phyloP scores from a whole-genome alignment of 306 rosid species.

The Prunus fruticosa region DNA sequence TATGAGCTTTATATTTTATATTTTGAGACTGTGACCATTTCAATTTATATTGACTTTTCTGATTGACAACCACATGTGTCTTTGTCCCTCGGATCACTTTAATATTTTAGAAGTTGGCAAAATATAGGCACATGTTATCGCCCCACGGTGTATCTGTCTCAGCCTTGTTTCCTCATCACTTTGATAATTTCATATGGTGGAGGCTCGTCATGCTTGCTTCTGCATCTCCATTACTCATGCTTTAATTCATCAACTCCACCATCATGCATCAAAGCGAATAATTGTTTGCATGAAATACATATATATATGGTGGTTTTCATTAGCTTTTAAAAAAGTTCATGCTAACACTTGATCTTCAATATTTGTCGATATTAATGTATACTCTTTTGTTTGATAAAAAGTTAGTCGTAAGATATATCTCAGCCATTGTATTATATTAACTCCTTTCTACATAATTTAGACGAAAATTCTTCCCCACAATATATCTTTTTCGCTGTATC shows the following conservation, averaged over 20 bases:
- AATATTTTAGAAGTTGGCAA: conserved; percentile 19
- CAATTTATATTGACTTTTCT: conserved; percentile 25
- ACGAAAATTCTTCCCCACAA: too few relatives aligned
- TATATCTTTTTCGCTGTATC: neutral
- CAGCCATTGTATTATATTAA: too few relatives aligned
- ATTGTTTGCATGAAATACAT: too few relatives aligned
- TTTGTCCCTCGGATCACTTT: conserved; percentile 42
- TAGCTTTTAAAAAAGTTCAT: neutral
- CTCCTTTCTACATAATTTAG: too few relatives aligned
- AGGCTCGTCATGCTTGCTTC: conserved; percentile 31
- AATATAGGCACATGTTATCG: conserved; percentile 45
- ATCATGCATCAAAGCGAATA: too few relatives aligned
- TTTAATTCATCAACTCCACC: neutral
- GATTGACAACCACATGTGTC: conserved; percentile 56
- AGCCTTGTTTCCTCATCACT: conserved; percentile 33
- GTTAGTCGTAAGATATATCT: neutral
- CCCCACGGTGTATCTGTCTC: conserved; percentile 55
- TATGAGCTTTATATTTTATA: neutral
- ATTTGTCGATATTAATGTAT: neutral
- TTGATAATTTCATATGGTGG: conserved; percentile 35
- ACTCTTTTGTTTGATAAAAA: neutral
- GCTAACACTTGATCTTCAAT: neutral
- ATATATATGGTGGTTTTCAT: neutral
- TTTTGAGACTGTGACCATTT: conserved; percentile 6
- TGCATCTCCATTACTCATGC: conserved; percentile 14